Evolutionary conservation across 208 protist species (phyloP), one percentile per base, ranked within the genome.

Genomic region (Blechomonas ayalai): DNA sequence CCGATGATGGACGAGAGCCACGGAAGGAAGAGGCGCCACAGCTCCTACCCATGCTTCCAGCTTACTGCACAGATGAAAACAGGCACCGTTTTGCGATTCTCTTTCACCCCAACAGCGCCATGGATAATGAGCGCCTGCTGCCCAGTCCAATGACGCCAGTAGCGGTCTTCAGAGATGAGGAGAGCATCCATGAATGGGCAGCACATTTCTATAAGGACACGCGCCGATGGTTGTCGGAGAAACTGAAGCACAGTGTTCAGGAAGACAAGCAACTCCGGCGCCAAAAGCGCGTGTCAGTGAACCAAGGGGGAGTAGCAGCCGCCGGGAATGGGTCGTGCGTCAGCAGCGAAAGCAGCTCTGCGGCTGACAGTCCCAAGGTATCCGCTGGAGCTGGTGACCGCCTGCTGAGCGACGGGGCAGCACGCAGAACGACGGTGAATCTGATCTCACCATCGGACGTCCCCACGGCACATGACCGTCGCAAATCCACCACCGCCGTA

Each of bases 111-210:
- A 43, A 36, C 18, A 92, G 79, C 57, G 63, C 68, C 8, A 25
- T 84, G 26, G 31, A 20, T 25, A 50, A 67, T 33, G 52, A 70
- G 36, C 64, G 65, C 23, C 42, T 86, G 25, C 52, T 92, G 27
- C 79, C 77, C 15, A 77, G 89, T 47, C 24, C 63, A 5, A 70
- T 59, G 45, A 70, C 61, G 15, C 84, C 84, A 4, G 80, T 85
- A 3, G 77, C 67, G 15, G 63, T 92, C 22, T 35, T 92, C 25
- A 50, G 76, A 28, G 57, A 35, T 6, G 46, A 77, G 24, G 32
- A 47, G 23, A 73, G 90, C 25, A 44, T 87, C 20, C 46, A 65
- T 27, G 31, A 66, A 31, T 92, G 84, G 80, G 68, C 80, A 20
- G 50, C 61, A 27, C 58, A 75, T 28, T 73, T 72, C 55, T 92